Base-by-base conservation (phyloP, 495 filamentous ascomycete species). In the Aspergillus asperescens region DNA sequence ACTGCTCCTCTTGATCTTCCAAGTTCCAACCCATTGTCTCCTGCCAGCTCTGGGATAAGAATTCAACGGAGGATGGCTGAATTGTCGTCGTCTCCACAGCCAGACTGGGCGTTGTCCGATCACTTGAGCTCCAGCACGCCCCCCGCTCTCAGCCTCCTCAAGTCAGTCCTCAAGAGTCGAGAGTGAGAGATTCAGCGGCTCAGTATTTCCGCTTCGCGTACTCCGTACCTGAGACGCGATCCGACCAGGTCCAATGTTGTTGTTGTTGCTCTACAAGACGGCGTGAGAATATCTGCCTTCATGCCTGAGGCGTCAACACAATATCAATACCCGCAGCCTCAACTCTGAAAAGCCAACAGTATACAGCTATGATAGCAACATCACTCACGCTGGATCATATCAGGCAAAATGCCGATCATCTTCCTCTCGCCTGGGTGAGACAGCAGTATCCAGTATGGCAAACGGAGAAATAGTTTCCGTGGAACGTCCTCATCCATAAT, bases 381-480 rank as follows among this genome's bases (percentile, higher is more conserved):
- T 9, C 3, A 32, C 5, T 7, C 10, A 12, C 3, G 32, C 16
- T 35, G 32, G 7, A 35, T 35, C 16, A 4, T n/a, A 35, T 31
- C 29, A 35, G n/a, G 32, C 32, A 35, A 7, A 35, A 35, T 35
- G 32, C 32, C 32, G 32, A 35, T 35, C 32, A 5, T 10, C 32
- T 35, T 15, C 32, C 32, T 35, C 7, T 16, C n/a, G 10, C 13
- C 10, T n/a, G 32, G 32, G 7, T 16, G 13, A 28, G 10, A 41
- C 8, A 5, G 39, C 7, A 1, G 39, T 10, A 24, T 19, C 39
- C 39, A 24, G 39, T 41, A 23, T 13, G 13, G 15, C n/a, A 20
- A 24, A 32, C 54, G 57, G 57, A 60, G 39, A 60, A 56, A 34
- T 60, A 60, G 50, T 24, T 48, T 60, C 57, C 57, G 57, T 56